phyloP scores from a whole-genome alignment of 108 stramenopile genomes.

The Discostella pseudostelligera region DNA sequence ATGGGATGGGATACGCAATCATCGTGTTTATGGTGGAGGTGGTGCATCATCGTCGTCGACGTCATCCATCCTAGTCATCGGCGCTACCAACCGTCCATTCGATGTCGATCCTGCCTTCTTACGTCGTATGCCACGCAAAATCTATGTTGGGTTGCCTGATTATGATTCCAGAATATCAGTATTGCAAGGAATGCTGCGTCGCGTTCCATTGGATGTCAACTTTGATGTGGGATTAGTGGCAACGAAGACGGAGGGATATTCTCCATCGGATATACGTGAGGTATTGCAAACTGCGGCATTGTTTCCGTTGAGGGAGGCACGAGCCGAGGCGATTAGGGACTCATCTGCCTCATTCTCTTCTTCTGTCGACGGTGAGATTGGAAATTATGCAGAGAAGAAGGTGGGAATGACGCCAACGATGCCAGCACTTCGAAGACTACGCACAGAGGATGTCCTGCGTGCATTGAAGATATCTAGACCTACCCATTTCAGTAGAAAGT shows the following conservation, averaged over 20 bases:
- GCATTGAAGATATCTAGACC: slow-evolving; percentile 50
- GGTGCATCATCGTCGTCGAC: slow-evolving; percentile 21
- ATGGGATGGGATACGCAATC: slow-evolving; percentile 82
- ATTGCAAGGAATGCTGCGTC: slow-evolving; percentile 47
- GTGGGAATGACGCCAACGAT: background rate
- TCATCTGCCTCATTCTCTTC: background rate
- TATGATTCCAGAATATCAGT: slow-evolving; percentile 63
- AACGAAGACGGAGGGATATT: slow-evolving; percentile 56
- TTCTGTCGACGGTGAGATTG: background rate
- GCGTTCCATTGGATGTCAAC: slow-evolving; percentile 36
- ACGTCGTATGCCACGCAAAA: slow-evolving; percentile 78
- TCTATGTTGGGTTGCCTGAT: slow-evolving; percentile 87
- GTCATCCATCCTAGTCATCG: slow-evolving; percentile 56
- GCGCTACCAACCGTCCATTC: slow-evolving; percentile 94
- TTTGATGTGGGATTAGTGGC: slow-evolving; percentile 47
- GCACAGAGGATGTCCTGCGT: slow-evolving; percentile 50
- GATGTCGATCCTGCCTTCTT: slow-evolving; percentile 92
- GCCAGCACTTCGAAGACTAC: slow-evolving; percentile 44
- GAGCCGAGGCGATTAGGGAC: slow-evolving; percentile 18
- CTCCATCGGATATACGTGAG: slow-evolving; percentile 70
- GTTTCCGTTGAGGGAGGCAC: slow-evolving; percentile 57
- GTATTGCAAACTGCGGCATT: slow-evolving; percentile 61
- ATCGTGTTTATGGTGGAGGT: slow-evolving; percentile 13
- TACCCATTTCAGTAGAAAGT: slow-evolving; percentile 47
- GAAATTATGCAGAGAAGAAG: background rate